Base-by-base conservation (phyloP, 208 protist genomes). In the Kentomonas sorsogonicus region DNA sequence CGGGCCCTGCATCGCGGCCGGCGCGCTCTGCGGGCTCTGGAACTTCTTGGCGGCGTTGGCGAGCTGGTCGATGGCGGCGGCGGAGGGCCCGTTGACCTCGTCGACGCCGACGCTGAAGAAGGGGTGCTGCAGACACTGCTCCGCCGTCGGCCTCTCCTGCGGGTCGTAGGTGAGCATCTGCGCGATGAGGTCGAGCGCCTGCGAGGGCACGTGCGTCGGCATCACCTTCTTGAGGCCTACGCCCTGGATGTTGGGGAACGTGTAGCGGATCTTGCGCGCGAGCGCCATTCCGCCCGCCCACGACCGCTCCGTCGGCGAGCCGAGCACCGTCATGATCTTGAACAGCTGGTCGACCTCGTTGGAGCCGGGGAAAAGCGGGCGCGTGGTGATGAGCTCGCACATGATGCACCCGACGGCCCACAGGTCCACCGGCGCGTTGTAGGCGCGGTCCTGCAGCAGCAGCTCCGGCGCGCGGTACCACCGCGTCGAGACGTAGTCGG, bases 381-480 rank as follows among this genome's bases (percentile, higher is more conserved):
- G 86, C 11, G 96, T 97, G 4, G 98, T 76, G 60, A 99, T 82
- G 22, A 99, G 72, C 71, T 99, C 98, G 4, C 89, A 96, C 53
- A 99, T 82, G 34, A 99, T 98, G 77, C 96, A 99, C 16, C 95
- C 98, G 18, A 75, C 66, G 2, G 92, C 96, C 95, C 94, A 98
- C 7, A 98, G 81, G 70, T 98, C 96, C 29, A 99, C 96, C 11
- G 93, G 70, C 9, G 88, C 75, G 25, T 85, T 96, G 74, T 99
- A 99, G 18, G 69, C 66, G 29, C 79, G 69, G 47, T 90, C 80
- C 67, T 99, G 97, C 48, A 91, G 66, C 39, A 99, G 89, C 43
- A 99, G 78, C 77, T 99, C 98, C 2, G 98, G 98, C 2, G 98
- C 86, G 34, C 98, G 87, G 66, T 99, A 99, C 98, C 98, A 99